Evolutionary conservation across 176 grass and related monocot species (phyloP), one percentile per base, ranked within the genome.

Genomic region (Avena eriantha): DNA sequence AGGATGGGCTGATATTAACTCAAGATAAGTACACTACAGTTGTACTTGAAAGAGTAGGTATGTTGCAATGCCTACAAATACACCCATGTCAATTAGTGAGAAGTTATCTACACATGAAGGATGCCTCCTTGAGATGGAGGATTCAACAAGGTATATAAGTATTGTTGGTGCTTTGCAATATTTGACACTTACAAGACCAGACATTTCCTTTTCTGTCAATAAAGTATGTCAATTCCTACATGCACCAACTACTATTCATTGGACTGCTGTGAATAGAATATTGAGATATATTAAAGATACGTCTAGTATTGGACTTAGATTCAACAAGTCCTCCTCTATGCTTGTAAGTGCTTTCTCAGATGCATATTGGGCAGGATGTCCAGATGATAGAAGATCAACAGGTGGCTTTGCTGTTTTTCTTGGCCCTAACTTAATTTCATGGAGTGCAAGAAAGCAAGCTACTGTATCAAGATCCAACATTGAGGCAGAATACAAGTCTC

Each of bases 1-100:
- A 15, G 5, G 2, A 49, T 3, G n/a, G 16, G 0, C 0, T 73
- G 6, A 0, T 73, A 0, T 7, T 73, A 0, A 22, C 41, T 2
- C 69, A 73, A 47, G 10, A 60, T 3, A 23, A 10, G 2, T 60
- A 60, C 18, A 11, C 57, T 3, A 10, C 21, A 10, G 57, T 23
- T 60, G 2, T 11, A 18, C 53, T 55, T 1, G 18, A 55, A 4
- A 4, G 5, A 18, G 53, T 55, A 17, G 4, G n/a, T 2, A 9
- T 10, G 57, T 2, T n/a, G 3, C 0, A n/a, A 2, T 34, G 13
- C 10, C 41, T 4, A 15, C 19, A 0, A 70, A 18, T n/a, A 23
- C 70, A 46, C 70, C 41, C 12, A 11, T 73, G 0, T 70, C 35
- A 21, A 70, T 18, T 11, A 19, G 7, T 43, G 0, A 70, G 10